phyloP scores from a whole-genome alignment of 768 basidiomycete genomes.

The Podaxis sp. region DNA sequence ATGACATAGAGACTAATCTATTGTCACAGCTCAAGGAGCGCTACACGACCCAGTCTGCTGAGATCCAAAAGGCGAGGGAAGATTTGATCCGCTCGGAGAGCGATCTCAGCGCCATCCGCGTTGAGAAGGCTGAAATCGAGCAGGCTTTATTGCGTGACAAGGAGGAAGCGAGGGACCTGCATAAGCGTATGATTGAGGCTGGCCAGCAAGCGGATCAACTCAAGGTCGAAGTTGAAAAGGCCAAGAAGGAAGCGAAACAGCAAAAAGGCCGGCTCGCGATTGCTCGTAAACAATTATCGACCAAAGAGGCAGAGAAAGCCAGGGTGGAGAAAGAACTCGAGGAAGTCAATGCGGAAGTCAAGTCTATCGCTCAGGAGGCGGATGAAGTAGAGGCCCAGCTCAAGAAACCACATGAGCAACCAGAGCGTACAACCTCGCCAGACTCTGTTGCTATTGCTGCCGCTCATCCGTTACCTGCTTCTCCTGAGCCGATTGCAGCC shows the following conservation, averaged over 20 bases:
- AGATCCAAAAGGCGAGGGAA: slow-evolving; percentile 69
- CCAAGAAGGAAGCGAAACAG: slow-evolving; percentile 92
- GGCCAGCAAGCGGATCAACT: slow-evolving; percentile 68
- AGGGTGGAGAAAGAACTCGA: slow-evolving; percentile 72
- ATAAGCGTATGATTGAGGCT: slow-evolving; percentile 81
- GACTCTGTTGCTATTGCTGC: slow-evolving; percentile 62
- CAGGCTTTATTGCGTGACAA: slow-evolving; percentile 86
- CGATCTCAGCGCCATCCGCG: slow-evolving; percentile 82
- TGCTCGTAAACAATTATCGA: slow-evolving; percentile 87
- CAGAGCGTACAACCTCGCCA: slow-evolving; percentile 38
- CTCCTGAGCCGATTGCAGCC: slow-evolving; percentile 63
- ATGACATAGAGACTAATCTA: slow-evolving; percentile 79
- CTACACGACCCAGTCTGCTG: slow-evolving; percentile 60
- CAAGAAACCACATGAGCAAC: slow-evolving; percentile 25
- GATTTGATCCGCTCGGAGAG: slow-evolving; percentile 90
- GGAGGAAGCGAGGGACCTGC: slow-evolving; percentile 87
- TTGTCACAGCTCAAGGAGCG: slow-evolving; percentile 70
- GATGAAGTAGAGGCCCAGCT: slow-evolving; percentile 55
- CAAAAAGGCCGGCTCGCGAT: slow-evolving; percentile 96
- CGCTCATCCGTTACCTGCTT: slow-evolving; percentile 68
- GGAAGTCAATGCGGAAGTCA: slow-evolving; percentile 58
- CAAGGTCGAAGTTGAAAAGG: slow-evolving; percentile 80
- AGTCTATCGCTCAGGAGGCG: slow-evolving; percentile 52
- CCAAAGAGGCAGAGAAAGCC: slow-evolving; percentile 76
- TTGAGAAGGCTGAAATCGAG: slow-evolving; percentile 92